Percentiles rank a stretch among this genome's conserved stretches.
These are phyloP conservation scores for Pyrenochaeta sp. DNA, from an alignment of 2,329 filamentous ascomycete species.

Conservation along the genomic window DNA sequence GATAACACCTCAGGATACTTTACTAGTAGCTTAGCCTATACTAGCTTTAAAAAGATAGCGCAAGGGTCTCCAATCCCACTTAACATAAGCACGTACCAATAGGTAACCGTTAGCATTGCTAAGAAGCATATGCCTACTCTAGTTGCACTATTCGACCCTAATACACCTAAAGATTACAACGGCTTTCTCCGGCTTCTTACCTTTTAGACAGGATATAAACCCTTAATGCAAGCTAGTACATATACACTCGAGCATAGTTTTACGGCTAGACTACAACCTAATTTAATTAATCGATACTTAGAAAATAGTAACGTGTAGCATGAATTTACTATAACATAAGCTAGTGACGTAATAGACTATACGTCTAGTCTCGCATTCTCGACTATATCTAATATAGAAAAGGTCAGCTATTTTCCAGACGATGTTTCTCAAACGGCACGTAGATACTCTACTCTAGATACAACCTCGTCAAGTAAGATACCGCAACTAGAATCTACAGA, in stretches of 20 bases:
- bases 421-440: too few relatives aligned
- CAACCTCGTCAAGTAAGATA: too few relatives aligned
- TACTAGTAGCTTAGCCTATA: background rate
- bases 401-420: background rate
- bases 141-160: slow-evolving; percentile 3
- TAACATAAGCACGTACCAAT: slow-evolving; percentile 4
- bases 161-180: slow-evolving; percentile 8
- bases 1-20: slow-evolving; percentile 3
- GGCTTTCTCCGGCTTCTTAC: slow-evolving; percentile 8
- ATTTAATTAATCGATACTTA: slow-evolving; percentile 7
- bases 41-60: slow-evolving; percentile 1
- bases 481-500: too few relatives aligned
- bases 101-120: slow-evolving; percentile 7
- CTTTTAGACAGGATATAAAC: slow-evolving; percentile 6
- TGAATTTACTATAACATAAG: slow-evolving; percentile 6
- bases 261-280: slow-evolving; percentile 7
- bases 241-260: slow-evolving; percentile 11
- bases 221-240: slow-evolving; percentile 1
- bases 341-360: background rate
- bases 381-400: background rate
- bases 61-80: background rate
- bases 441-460: too few relatives aligned
- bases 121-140: slow-evolving; percentile 8
- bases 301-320: slow-evolving; percentile 8
- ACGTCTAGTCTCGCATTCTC: background rate